Conservation (phyloP, 2,329 filamentous ascomycete genomes). For the Fusarium sp. region DNA sequence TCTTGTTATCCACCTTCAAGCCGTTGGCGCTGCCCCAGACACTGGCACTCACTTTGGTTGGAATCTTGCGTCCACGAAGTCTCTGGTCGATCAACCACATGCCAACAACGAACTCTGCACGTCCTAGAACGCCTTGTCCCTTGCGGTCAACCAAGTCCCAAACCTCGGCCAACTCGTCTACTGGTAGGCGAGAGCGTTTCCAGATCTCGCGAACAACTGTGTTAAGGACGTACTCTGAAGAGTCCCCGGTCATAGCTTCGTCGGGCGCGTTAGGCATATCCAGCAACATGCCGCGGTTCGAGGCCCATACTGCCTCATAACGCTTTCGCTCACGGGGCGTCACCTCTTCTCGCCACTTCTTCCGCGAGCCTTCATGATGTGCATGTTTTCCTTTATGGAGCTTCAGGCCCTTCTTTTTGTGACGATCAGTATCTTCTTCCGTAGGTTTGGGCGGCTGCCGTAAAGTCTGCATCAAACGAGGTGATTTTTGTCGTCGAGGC, state of each 20-base stretch:
- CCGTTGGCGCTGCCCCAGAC: conserved; percentile 79
- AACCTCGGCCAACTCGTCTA: conserved; percentile 77
- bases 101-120: conserved; percentile 84
- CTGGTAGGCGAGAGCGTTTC: conserved; percentile 75
- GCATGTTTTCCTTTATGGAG: conserved; percentile 71
- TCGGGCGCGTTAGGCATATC: conserved; percentile 41
- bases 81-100: conserved; percentile 87
- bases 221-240: conserved; percentile 70
- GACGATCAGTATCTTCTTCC: conserved; percentile 67
- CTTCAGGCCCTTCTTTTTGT: conserved; percentile 63
- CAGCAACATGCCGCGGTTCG: conserved; percentile 74
- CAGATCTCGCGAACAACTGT: conserved; percentile 82
- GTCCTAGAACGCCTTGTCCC: conserved; percentile 67
- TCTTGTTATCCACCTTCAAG: conserved; percentile 49
- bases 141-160: conserved; percentile 79
- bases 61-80: conserved; percentile 82
- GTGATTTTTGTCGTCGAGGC: conserved; percentile 60
- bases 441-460: conserved; percentile 65
- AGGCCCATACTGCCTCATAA: conserved; percentile 88
- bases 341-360: conserved; percentile 81
- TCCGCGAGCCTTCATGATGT: conserved; percentile 81
- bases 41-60: conserved; percentile 76
- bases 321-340: conserved; percentile 79
- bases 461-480: conserved; percentile 74
- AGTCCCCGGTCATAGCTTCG: conserved; percentile 42